Evolutionary conservation across 2,329 filamentous ascomycete genomes (phyloP), one percentile per base, ranked within the genome.

Genomic region (Geosmithia morbida): DNA sequence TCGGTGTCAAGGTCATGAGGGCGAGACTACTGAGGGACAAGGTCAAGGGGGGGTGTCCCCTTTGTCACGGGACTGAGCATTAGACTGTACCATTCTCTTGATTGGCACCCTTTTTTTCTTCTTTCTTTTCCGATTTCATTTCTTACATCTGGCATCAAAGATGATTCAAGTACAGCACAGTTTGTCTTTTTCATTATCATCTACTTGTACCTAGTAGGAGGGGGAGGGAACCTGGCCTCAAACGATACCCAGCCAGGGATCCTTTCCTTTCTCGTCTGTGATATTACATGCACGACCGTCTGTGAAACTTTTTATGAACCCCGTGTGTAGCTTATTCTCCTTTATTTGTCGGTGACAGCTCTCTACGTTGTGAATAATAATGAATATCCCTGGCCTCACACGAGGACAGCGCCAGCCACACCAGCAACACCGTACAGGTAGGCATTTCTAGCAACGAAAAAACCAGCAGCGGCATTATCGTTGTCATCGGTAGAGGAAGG

Each of bases 1-100:
- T 97, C 7, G 85, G 87, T 0, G 79, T 83, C 29, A 96, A 96
- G 64, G 87, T 95, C 26, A 92, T 85, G 52, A 86, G 87, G 59
- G 88, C 89, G 40, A 76, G 87, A 52, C 61, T 95, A 48, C 65
- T 95, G 50, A 74, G 81, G 54, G 84, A 89, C 56, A 78, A 78
- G 51, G 72, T 90, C 37, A 67, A 71, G 43, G 74, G 71, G 8
- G 82, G 81, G 0, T 86, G 82, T 63, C 77, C 79, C 0, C 66
- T 81, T 17, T 83, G 79, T 56, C 57, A 61, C 47, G 51, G 17
- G 30, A 11, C 41, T 16, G 11, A 39, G 29, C 7, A 19, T 41
- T 42, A 19, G 26, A 17, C 37, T 37, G 33, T 37, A 37, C 33
- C 6, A 7, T 37, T 37, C 33, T 6, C n/a, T 20, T 18, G n/a